Percentiles rank a stretch among this genome's conserved stretches.
These are phyloP conservation scores for Aspergillus tamarii DNA, from an alignment of 2,329 filamentous ascomycete genomes.

Conservation along the genomic window DNA sequence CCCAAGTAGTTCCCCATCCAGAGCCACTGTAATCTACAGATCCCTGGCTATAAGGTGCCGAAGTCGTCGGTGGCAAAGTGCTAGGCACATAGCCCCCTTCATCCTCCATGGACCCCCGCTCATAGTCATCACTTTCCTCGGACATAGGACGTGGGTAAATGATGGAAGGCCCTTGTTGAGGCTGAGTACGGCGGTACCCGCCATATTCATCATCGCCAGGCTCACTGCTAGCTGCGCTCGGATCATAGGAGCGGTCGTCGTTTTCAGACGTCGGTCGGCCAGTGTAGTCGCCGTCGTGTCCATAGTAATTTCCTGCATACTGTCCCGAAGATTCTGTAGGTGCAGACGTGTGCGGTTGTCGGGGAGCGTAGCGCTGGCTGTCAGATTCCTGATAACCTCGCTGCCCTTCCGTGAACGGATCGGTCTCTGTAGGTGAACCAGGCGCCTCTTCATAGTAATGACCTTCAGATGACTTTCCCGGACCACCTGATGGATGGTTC, in stretches of 20 bases:
- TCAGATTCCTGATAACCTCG: conserved; percentile 13
- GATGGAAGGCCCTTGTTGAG: conserved; percentile 60
- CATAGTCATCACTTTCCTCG: conserved; percentile 59
- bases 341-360: conserved; percentile 38
- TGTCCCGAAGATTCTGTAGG: conserved; percentile 32
- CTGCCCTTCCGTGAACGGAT: conserved; percentile 62
- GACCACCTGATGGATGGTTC: conserved; percentile 45
- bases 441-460: conserved; percentile 56
- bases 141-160: conserved; percentile 54
- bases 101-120: conserved; percentile 52
- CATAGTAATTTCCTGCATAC: conserved; percentile 39
- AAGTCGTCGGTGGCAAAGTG: conserved; percentile 28
- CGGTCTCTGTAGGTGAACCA: conserved; percentile 60
- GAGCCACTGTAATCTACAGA: conserved; percentile 67
- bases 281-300: conserved; percentile 42
- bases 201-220: conserved; percentile 73
- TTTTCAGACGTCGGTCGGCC: conserved; percentile 48
- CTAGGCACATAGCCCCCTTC: conserved; percentile 32
- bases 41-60: conserved; percentile 36
- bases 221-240: conserved; percentile 59
- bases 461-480: conserved; percentile 38
- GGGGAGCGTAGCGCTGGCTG: conserved; percentile 16
- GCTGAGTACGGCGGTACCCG: conserved; percentile 62
- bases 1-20: conserved; percentile 74
- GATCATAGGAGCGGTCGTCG: conserved; percentile 53